Conservation (phyloP, 2,329 filamentous ascomycete genomes). For the Didymella glomerata region DNA sequence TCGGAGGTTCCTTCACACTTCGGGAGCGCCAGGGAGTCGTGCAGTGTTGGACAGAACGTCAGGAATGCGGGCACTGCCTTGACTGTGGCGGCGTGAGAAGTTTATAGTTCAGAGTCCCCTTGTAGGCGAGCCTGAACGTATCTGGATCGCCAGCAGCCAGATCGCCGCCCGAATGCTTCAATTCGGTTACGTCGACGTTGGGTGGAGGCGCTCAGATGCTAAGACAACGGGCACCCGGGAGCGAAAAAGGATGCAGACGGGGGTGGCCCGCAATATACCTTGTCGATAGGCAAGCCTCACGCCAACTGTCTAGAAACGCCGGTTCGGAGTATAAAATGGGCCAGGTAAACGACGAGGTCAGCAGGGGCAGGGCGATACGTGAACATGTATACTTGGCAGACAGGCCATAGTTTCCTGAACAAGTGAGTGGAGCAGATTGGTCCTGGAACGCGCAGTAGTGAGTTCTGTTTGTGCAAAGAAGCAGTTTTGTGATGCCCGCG, state of each 20-base stretch:
- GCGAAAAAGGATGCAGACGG: slow-evolving; percentile 40
- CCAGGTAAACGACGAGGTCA: slow-evolving; percentile 29
- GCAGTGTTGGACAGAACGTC: slow-evolving; percentile 51
- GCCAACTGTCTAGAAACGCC: slow-evolving; percentile 38
- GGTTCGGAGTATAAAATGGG: slow-evolving; percentile 42
- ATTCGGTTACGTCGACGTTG: slow-evolving; percentile 49
- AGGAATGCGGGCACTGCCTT: slow-evolving; percentile 51
- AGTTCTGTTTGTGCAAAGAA: slow-evolving; percentile 26
- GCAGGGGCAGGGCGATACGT: slow-evolving; percentile 28
- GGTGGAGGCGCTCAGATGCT: slow-evolving; percentile 48
- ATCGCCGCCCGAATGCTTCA: slow-evolving; percentile 46
- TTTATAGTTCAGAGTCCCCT: slow-evolving; percentile 47
- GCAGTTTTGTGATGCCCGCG: slow-evolving; percentile 26
- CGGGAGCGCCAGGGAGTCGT: slow-evolving; percentile 50
- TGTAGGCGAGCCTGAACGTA: slow-evolving; percentile 47
- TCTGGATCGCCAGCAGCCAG: slow-evolving; percentile 51
- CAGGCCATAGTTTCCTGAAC: slow-evolving; percentile 33
- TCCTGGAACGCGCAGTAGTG: slow-evolving; percentile 26
- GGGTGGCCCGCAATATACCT: slow-evolving; percentile 38
- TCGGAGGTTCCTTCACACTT: slow-evolving; percentile 47
- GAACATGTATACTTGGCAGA: slow-evolving; percentile 42
- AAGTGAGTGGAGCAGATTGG: slow-evolving; percentile 21
- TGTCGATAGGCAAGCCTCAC: slow-evolving; percentile 46
- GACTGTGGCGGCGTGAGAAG: slow-evolving; percentile 51
- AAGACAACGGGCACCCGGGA: slow-evolving; percentile 43